These are phyloP conservation scores for Purshia tridentata DNA, from an alignment of 306 rosid species.

Conservation along the genomic window DNA sequence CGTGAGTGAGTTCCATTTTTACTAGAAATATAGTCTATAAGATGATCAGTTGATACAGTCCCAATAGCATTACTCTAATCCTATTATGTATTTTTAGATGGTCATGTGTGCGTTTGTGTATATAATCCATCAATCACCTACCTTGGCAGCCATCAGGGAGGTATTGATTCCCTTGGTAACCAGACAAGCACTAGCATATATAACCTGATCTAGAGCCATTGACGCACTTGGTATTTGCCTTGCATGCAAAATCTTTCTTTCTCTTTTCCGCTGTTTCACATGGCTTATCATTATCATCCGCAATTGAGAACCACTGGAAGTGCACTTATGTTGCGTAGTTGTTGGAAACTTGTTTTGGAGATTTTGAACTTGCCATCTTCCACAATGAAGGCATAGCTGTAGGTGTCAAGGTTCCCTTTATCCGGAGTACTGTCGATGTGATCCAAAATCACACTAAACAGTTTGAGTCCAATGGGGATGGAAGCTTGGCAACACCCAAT, in stretches of 20 bases:
- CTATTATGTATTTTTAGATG: no score
- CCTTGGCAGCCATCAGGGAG: slow-evolving; percentile 5
- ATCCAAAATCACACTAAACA: neutral
- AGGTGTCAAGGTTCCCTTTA: neutral
- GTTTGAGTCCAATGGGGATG: neutral
- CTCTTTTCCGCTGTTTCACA: neutral
- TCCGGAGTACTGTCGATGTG: no score
- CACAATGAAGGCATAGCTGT: neutral
- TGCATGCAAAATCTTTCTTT: neutral
- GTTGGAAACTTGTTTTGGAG: neutral
- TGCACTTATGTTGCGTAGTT: neutral
- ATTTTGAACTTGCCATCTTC: neutral
- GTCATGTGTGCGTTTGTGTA: no score
- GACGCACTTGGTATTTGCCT: neutral
- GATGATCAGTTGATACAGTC: no score
- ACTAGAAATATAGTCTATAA: no score
- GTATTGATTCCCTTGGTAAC: slow-evolving; percentile 16
- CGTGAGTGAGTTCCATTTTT: no score
- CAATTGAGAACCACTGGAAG: neutral
- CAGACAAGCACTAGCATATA: slow-evolving; percentile 3
- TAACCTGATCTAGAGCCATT: neutral
- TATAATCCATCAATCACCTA: no score
- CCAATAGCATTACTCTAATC: no score
- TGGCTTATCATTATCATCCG: neutral
- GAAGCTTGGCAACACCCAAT: neutral